Base-by-base conservation (phyloP, 768 basidiomycete species). In the Boletus subcaerulescens region DNA sequence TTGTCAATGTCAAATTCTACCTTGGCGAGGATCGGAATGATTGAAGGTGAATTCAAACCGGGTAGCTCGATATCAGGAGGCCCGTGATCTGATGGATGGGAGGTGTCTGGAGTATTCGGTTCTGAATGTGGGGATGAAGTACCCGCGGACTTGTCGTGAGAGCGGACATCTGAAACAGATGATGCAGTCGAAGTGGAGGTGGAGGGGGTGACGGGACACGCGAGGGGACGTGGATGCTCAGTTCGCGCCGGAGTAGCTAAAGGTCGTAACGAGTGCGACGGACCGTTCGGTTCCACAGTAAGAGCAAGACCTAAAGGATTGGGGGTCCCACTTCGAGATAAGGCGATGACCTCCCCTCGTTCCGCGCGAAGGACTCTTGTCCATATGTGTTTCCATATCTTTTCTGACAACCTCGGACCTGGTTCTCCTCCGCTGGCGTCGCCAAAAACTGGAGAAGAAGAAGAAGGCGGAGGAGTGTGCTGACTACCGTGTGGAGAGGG, bases 1-100 rank as follows among this genome's bases (percentile, higher is more conserved):
- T 77, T 77, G 70, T 97, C 95, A 61, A 98, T 87, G 67, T 97
- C 93, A 63, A 98, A 97, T 69, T 98, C 94, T 13, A 98, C 84
- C 70, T 95, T 95, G 46, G 93, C 95, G 29, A 98, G 80, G 52
- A 97, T 86, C 5, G 89, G 90, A 50, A 92, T 84, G 22, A 91
- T 72, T 24, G 86, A 81, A 45, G 81, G 70, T 7, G 85, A 83
- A 52, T 71, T 68, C 39, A 90, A 76, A 8, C 88, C 89, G 5
- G 88, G 85, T 11, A 91, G 77, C 50, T 85, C 78, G 53, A 89
- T 73, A 22, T 79, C 78, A 45, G 78, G 74, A 15, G 76, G 76
- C 4, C 71, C 77, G 10, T 69, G 56, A 52, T 70, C 69, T 53
- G 63, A 65, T 54, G 56, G 68, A 56, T 18, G 76, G 40, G 84